phyloP scores from a whole-genome alignment of 2,329 filamentous ascomycete species.

The Colletotrichum graminicola region DNA sequence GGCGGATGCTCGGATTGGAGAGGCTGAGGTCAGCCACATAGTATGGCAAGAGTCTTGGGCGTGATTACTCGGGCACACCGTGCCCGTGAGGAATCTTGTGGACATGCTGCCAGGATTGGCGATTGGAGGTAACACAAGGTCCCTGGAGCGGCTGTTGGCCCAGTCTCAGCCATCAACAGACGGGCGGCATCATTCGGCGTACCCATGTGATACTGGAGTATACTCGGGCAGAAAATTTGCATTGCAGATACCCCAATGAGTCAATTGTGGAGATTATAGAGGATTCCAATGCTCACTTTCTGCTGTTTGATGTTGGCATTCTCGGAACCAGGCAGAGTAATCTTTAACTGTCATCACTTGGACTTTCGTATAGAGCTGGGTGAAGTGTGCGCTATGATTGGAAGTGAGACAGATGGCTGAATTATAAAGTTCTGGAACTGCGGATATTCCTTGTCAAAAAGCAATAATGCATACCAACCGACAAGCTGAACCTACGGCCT shows the following conservation, averaged over 20 bases:
- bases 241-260: background rate
- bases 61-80: background rate
- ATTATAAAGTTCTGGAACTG: background rate
- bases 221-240: background rate
- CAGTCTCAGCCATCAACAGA: background rate
- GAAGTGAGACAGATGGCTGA: background rate
- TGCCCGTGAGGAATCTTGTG: background rate
- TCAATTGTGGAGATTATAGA: background rate
- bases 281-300: background rate
- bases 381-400: background rate
- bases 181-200: background rate
- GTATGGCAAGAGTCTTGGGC: background rate
- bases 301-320: background rate
- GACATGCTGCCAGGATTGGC: background rate
- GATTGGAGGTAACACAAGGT: no score
- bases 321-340: background rate
- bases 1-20: no score
- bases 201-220: background rate
- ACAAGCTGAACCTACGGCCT: background rate
- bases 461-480: background rate
- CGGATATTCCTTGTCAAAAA: background rate
- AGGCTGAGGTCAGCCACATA: background rate
- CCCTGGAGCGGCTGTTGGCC: no score
- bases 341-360: background rate
- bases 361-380: background rate